Evolutionary conservation across 495 filamentous ascomycete species (phyloP).

Genomic region (Cercophora newfieldiana): DNA sequence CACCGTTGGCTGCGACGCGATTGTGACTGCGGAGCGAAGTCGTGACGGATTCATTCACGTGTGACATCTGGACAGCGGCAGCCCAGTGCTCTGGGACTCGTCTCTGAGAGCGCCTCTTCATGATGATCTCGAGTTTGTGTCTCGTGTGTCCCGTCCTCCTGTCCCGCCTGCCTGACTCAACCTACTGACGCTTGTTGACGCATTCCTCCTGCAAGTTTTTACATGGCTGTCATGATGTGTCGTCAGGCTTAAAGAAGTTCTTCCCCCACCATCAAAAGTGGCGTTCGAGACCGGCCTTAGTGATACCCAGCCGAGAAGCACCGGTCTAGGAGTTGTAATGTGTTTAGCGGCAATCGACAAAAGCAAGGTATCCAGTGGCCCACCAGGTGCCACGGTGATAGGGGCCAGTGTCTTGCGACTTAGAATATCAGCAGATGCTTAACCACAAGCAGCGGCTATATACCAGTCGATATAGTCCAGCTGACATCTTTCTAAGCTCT

Average conservation of each 20-base stretch:
- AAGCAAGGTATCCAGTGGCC: background rate
- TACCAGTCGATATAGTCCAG: background rate
- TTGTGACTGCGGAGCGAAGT: too few relatives aligned
- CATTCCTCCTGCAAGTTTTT: background rate
- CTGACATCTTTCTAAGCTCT: background rate
- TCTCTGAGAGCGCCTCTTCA: too few relatives aligned
- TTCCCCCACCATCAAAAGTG: background rate
- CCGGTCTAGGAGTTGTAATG: background rate
- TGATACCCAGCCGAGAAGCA: constrained; percentile 3
- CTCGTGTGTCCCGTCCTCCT: background rate
- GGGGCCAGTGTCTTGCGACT: background rate
- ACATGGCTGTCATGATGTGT: background rate
- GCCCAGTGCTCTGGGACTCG: too few relatives aligned
- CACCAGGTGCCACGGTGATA: background rate
- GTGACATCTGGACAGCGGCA: too few relatives aligned
- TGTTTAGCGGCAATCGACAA: constrained; percentile 2
- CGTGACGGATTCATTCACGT: too few relatives aligned
- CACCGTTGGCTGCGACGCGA: too few relatives aligned
- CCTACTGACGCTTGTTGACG: background rate
- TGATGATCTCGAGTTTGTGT: background rate
- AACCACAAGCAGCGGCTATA: background rate
- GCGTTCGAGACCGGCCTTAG: background rate
- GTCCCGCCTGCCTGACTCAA: background rate
- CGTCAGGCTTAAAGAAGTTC: background rate
- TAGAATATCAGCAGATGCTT: background rate